Percentiles rank a stretch among this genome's conserved stretches.
Evolutionary conservation across 805 yeast genomes (phyloP).

Genomic region (Yarrowia keelungensis): DNA sequence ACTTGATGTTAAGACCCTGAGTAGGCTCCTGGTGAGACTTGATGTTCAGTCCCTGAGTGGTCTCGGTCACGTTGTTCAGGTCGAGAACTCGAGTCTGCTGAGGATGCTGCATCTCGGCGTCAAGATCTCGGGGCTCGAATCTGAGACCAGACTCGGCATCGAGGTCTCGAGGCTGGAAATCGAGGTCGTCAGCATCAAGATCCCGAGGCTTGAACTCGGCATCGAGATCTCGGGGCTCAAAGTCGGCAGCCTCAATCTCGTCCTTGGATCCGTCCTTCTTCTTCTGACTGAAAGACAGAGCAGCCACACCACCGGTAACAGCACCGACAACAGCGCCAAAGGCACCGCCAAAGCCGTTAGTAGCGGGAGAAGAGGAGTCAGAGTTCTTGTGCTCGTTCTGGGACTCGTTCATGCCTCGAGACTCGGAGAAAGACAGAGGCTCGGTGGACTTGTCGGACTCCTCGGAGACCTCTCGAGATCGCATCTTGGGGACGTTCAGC

Average conservation of each 20-base stretch:
- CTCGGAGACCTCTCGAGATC: constrained; percentile 1
- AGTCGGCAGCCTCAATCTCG: background rate
- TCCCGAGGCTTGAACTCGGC: constrained; percentile 1
- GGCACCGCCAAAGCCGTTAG: constrained; percentile 11
- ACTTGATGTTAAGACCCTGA: background rate
- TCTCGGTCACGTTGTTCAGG: too few relatives aligned
- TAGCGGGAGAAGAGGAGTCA: background rate
- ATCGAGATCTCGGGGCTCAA: background rate
- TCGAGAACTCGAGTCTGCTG: background rate
- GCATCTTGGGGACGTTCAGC: constrained; percentile 12
- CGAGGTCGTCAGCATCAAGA: constrained; percentile 7
- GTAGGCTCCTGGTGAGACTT: background rate
- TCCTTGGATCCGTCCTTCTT: constrained; percentile 10
- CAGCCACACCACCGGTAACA: constrained; percentile 19
- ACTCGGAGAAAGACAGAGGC: background rate
- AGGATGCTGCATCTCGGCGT: background rate
- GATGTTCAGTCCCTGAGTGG: background rate
- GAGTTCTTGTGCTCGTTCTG: background rate
- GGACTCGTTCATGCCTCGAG: background rate
- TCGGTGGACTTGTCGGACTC: background rate
- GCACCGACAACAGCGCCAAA: constrained; percentile 21
- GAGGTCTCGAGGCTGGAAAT: constrained; percentile 4
- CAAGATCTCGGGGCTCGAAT: constrained; percentile 5
- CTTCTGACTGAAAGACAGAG: constrained; percentile 23
- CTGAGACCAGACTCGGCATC: background rate